These are phyloP conservation scores for Neofusicoccum ribis DNA, from an alignment of 2,329 filamentous ascomycete genomes.

Conservation along the genomic window DNA sequence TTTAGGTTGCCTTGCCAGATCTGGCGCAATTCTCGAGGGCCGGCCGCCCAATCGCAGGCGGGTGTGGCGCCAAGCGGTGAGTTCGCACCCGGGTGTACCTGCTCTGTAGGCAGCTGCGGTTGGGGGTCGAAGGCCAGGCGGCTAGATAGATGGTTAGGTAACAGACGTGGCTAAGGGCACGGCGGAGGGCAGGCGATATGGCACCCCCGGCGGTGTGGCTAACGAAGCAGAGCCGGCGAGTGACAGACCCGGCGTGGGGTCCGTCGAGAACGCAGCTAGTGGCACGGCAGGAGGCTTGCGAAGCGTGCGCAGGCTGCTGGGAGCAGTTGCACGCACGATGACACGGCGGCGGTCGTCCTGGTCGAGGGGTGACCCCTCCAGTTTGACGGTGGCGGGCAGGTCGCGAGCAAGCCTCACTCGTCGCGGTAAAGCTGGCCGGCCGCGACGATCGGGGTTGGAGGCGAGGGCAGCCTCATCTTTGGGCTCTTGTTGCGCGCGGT, in stretches of 20 bases:
- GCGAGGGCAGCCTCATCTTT: neutral
- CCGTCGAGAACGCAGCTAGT: neutral
- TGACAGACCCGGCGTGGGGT: conserved; percentile 1
- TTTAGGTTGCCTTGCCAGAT: neutral
- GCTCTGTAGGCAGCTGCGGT: neutral
- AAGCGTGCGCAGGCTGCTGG: neutral
- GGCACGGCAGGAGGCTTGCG: neutral
- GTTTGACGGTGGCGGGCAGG: neutral
- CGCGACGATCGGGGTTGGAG: neutral
- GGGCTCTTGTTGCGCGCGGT: neutral
- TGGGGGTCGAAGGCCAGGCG: neutral
- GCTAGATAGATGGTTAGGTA: conserved; percentile 2
- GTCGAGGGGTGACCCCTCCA: neutral
- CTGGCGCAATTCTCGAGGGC: neutral
- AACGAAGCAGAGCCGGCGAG: neutral
- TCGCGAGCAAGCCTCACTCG: conserved; percentile 1
- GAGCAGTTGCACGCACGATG: neutral
- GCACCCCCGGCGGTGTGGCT: neutral
- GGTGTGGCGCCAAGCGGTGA: conserved; percentile 10
- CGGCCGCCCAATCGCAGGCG: neutral
- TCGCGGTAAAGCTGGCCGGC: neutral
- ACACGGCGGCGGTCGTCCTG: neutral
- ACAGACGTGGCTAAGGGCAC: neutral
- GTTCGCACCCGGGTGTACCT: neutral
- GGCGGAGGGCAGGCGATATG: neutral